Percentiles rank a stretch among this genome's conserved stretches.
These are phyloP conservation scores for Wickerhamomyces chaumierensis DNA, from an alignment of 805 yeast genomes.

Conservation along the genomic window DNA sequence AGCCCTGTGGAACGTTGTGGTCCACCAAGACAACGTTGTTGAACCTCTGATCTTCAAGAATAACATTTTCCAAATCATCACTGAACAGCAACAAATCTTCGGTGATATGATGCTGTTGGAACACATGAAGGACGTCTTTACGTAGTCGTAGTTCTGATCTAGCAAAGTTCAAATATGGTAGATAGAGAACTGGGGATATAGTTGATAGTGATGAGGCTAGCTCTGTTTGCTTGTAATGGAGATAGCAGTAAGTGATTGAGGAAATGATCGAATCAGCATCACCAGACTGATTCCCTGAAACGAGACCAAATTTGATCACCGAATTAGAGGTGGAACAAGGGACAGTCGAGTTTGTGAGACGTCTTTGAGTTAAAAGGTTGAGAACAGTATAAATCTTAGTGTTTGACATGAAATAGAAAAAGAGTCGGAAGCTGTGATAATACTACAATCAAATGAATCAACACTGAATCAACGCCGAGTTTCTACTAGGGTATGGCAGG, in stretches of 20 bases:
- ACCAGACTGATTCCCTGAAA: conserved; percentile 78
- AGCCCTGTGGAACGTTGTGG: conserved; percentile 61
- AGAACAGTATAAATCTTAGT: conserved; percentile 2
- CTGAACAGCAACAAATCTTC: conserved; percentile 42
- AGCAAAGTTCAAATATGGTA: conserved; percentile 68
- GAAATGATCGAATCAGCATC: conserved; percentile 81
- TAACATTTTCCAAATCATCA: conserved; percentile 44
- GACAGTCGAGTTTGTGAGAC: too few species aligned
- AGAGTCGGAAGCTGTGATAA: too few species aligned
- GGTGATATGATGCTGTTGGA: conserved; percentile 35
- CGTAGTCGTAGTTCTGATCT: conserved; percentile 54
- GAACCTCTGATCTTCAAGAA: conserved; percentile 9
- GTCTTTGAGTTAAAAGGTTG: not conserved
- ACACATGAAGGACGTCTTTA: conserved; percentile 53
- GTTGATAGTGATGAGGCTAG: conserved; percentile 21
- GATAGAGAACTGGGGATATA: not conserved
- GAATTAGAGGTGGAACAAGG: conserved; percentile 1
- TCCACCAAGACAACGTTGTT: conserved; percentile 61
- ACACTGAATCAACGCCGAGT: too few species aligned
- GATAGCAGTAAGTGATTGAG: conserved; percentile 63
- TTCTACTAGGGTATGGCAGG: too few species aligned
- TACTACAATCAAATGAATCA: not conserved
- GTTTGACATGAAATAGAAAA: not conserved
- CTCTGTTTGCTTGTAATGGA: conserved; percentile 24
- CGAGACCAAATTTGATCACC: conserved; percentile 22